Evolutionary conservation across 1,284 basidiomycete genomes (phyloP).

Genomic region (Sporisorium iseilematis-ciliati): DNA sequence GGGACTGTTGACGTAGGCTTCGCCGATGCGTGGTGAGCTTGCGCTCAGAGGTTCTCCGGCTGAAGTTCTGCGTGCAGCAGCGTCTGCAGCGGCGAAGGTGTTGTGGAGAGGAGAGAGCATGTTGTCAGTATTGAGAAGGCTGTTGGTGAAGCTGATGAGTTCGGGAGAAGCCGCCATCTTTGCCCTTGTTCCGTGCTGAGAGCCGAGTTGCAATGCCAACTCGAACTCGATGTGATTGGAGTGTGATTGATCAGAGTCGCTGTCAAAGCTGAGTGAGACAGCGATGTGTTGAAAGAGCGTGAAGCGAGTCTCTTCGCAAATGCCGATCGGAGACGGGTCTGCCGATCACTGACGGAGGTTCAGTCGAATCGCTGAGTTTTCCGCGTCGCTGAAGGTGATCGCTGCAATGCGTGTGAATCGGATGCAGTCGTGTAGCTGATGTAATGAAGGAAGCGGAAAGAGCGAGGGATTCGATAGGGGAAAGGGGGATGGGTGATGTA

Average conservation of each 20-base stretch:
- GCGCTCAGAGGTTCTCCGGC: constrained; percentile 47
- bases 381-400: not conserved
- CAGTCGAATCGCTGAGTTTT: too few relatives aligned
- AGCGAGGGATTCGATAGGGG: not conserved
- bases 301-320: not conserved
- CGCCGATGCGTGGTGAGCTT: constrained; percentile 53
- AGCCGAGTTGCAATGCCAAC: not conserved
- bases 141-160: constrained; percentile 51
- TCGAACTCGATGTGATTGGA: too few relatives aligned
- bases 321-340: not conserved
- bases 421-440: not conserved
- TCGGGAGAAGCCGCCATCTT: constrained; percentile 52
- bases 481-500: too few relatives aligned
- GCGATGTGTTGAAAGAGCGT: not conserved
- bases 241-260: too few relatives aligned
- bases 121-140: constrained; percentile 57
- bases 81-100: constrained; percentile 36
- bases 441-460: not conserved
- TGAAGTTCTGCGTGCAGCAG: constrained; percentile 41
- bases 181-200: constrained; percentile 13
- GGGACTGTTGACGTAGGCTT: constrained; percentile 55
- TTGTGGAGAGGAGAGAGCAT: constrained; percentile 53
- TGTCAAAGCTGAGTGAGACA: not conserved
- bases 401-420: not conserved
- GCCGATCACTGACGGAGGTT: not conserved